Base-by-base conservation (phyloP, 805 yeast species). In the Myxozyma melibiosi region DNA sequence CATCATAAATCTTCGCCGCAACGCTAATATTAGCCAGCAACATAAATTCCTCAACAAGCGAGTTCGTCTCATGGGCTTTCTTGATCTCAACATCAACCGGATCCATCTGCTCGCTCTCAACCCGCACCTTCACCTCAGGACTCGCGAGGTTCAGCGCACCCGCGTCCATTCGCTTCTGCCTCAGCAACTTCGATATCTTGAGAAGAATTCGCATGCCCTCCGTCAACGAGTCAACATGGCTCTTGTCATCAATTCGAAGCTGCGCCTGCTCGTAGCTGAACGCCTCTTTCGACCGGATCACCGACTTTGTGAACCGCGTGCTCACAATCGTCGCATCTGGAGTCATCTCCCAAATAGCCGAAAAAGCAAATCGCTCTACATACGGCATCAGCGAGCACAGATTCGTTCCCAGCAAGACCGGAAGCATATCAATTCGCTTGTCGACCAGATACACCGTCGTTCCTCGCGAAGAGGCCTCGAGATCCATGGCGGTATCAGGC, bases 31-130 rank as follows among this genome's bases (percentile, higher is more conserved):
- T 94, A 51, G 98, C 99, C 65, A 95, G 78, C 80, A 94, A 80
- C 99, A 94, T 94, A 73, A 94, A 94, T 74, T 94, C 99, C 72
- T 94, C 99, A 56, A 94, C 99, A 50, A 94, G 77, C 1, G 99
- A 94, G 70, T 92, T 94, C 1, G 99, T 94, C 49, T 89, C 99
- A 45, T 87, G 78, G 9, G 88, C 74, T 70, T 88, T 81, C 71
- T 94, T 94, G 63, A 94, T 84, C 70, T 92, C 98, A 44, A 94
- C 97, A 67, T 90, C 96, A 58, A 86, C 86, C 1, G 99, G 98
- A 71, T 94, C 99, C 1, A 96, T 86, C 2, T 98, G 90, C 74
- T 94, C 99, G 69, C 92, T 86, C 68, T 94, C 99, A 85, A 91
- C 86, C 66, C 90, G 94, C 35, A 94, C 96, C 72, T 92, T 92